phyloP scores from a whole-genome alignment of 108 stramenopile genomes.

The Cylindrotheca closterium region DNA sequence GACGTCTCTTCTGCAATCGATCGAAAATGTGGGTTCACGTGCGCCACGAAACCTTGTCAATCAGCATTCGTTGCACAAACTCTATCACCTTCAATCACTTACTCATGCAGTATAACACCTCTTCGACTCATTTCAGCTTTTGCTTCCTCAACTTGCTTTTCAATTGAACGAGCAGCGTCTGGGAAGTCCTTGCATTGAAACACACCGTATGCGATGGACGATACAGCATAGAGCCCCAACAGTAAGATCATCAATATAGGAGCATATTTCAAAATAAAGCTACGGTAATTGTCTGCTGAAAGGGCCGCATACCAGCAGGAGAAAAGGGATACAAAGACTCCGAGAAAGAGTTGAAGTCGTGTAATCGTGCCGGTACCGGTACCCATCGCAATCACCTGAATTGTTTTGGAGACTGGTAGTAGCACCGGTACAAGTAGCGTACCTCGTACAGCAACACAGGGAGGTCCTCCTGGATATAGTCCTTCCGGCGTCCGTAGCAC shows the following conservation, averaged over 20 bases:
- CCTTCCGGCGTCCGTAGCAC: too few relatives aligned
- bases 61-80: too few relatives aligned
- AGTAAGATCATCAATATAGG: slow-evolving; percentile 57
- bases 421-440: too few relatives aligned
- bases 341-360: slow-evolving; percentile 70
- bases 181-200: slow-evolving; percentile 62
- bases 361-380: too few relatives aligned
- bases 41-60: too few relatives aligned
- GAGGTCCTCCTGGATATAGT: too few relatives aligned
- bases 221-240: slow-evolving; percentile 66
- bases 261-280: slow-evolving; percentile 35
- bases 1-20: too few relatives aligned
- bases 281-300: neutral
- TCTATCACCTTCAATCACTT: too few relatives aligned
- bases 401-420: too few relatives aligned
- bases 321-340: slow-evolving; percentile 37
- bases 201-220: slow-evolving; percentile 46
- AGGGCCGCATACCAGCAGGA: slow-evolving; percentile 51
- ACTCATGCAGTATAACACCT: slow-evolving; percentile 46
- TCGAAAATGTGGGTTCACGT: too few relatives aligned
- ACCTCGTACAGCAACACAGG: too few relatives aligned
- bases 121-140: slow-evolving; percentile 52
- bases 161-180: slow-evolving; percentile 65
- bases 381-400: too few relatives aligned
- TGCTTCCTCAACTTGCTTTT: slow-evolving; percentile 62